Percentiles rank a stretch among this genome's conserved stretches.
These are phyloP conservation scores for Penicillium sp. DNA, from an alignment of 2,329 filamentous ascomycete species.

Conservation along the genomic window DNA sequence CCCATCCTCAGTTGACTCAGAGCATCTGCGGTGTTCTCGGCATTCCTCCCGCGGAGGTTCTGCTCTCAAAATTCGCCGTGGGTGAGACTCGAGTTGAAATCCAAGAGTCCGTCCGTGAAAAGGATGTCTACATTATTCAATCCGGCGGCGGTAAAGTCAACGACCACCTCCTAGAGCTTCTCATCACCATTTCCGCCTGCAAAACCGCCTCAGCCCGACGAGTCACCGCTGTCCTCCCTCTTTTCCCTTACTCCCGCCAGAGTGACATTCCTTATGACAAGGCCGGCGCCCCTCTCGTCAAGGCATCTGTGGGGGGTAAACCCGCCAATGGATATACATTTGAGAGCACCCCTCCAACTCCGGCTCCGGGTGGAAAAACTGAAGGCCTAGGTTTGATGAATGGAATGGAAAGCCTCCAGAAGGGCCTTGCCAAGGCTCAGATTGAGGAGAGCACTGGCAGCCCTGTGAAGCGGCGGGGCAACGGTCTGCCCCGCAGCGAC, in stretches of 20 bases:
- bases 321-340: conserved; percentile 69
- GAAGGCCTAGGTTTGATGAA: conserved; percentile 65
- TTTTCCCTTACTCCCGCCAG: conserved; percentile 96
- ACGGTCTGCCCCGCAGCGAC: conserved; percentile 40
- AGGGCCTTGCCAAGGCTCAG: conserved; percentile 68
- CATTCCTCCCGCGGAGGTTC: conserved; percentile 77
- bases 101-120: conserved; percentile 91
- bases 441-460: conserved; percentile 52
- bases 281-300: conserved; percentile 79
- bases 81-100: conserved; percentile 96
- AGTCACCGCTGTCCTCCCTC: conserved; percentile 88
- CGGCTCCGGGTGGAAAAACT: conserved; percentile 67
- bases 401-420: conserved; percentile 68
- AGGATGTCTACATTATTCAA: conserved; percentile 98
- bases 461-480: conserved; percentile 45
- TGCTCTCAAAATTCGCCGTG: conserved; percentile 88
- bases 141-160: conserved; percentile 91
- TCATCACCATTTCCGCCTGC: conserved; percentile 98
- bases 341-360: conserved; percentile 86
- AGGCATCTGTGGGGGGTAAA: conserved; percentile 51
- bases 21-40: conserved; percentile 85
- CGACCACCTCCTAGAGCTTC: conserved; percentile 91
- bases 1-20: conserved; percentile 83
- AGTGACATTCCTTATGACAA: conserved; percentile 98
- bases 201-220: conserved; percentile 88